phyloP scores from a whole-genome alignment of 306 rosid genomes.

The Medicago ruthenica region DNA sequence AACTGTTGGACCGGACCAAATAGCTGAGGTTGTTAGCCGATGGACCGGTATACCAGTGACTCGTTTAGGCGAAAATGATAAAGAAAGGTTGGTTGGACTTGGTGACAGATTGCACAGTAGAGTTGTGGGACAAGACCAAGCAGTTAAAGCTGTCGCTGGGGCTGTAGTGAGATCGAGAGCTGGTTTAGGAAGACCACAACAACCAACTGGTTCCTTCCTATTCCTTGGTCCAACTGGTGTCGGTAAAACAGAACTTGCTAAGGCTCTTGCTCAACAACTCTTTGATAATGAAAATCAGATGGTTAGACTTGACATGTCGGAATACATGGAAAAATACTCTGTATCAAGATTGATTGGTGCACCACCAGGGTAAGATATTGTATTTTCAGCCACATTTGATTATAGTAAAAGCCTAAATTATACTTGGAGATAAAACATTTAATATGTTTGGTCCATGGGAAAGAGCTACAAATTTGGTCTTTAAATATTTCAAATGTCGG shows the following conservation, averaged over 20 bases:
- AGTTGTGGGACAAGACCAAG: constrained; percentile 90
- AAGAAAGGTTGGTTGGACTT: constrained; percentile 74
- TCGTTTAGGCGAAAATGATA: constrained; percentile 87
- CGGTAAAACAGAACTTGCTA: constrained; percentile 96
- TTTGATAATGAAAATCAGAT: constrained; percentile 81
- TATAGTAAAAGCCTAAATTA: too few relatives aligned
- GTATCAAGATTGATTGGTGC: constrained; percentile 87
- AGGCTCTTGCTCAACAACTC: constrained; percentile 92
- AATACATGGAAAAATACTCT: constrained; percentile 89
- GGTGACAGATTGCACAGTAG: constrained; percentile 81
- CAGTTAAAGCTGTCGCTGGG: constrained; percentile 83
- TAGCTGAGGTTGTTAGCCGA: constrained; percentile 92
- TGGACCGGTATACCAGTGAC: constrained; percentile 97
- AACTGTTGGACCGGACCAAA: constrained; percentile 86
- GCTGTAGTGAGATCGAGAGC: constrained; percentile 90
- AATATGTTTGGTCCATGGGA: too few relatives aligned
- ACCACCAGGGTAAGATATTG: constrained; percentile 84
- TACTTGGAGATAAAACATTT: too few relatives aligned
- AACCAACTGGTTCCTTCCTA: constrained; percentile 88
- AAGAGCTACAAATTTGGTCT: too few relatives aligned
- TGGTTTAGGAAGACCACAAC: constrained; percentile 82
- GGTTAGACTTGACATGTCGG: constrained; percentile 91
- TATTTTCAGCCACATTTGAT: not conserved
- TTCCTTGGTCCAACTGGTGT: constrained; percentile 96
- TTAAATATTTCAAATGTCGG: too few relatives aligned